Conservation (phyloP, 176 grass and related monocot genomes). For the Ananas comosus region DNA sequence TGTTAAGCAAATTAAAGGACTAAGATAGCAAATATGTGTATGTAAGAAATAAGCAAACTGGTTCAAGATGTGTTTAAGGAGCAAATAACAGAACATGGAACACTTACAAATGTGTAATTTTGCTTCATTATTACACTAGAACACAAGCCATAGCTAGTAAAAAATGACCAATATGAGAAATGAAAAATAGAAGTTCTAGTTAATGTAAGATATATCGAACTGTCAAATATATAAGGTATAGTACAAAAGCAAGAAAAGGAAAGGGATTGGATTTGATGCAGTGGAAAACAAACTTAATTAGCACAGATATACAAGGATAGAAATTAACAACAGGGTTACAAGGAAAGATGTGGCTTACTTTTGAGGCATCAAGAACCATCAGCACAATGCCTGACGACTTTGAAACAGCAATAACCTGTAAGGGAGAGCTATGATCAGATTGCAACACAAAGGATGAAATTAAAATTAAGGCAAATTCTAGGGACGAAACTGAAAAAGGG, state of each 20-base stretch:
- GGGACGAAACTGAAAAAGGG: too few relatives aligned
- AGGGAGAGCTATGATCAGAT: slow-evolving; percentile 10
- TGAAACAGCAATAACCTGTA: slow-evolving; percentile 93
- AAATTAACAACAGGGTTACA: too few relatives aligned
- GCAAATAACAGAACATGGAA: slow-evolving; percentile 2
- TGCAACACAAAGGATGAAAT: slow-evolving; percentile 1
- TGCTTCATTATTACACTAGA: background rate
- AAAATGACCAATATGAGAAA: background rate
- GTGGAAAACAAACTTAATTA: too few relatives aligned
- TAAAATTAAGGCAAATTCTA: too few relatives aligned
- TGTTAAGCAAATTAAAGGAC: too few relatives aligned
- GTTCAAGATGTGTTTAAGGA: background rate
- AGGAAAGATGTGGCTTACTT: too few relatives aligned
- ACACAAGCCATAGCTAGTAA: background rate
- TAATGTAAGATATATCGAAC: too few relatives aligned
- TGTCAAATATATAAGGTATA: too few relatives aligned
- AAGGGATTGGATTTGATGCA: too few relatives aligned
- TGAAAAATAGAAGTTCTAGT: background rate
- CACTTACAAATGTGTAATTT: background rate
- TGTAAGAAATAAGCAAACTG: background rate
- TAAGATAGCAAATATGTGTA: too few relatives aligned
- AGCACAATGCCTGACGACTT: slow-evolving; percentile 99
- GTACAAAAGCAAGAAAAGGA: too few relatives aligned
- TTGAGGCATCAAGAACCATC: slow-evolving; percentile 95
- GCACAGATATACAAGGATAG: too few relatives aligned